Percentiles rank a stretch among this genome's conserved stretches.
phyloP scores from a whole-genome alignment of 495 filamentous ascomycete genomes.

The Aspergillus ellipticus region DNA sequence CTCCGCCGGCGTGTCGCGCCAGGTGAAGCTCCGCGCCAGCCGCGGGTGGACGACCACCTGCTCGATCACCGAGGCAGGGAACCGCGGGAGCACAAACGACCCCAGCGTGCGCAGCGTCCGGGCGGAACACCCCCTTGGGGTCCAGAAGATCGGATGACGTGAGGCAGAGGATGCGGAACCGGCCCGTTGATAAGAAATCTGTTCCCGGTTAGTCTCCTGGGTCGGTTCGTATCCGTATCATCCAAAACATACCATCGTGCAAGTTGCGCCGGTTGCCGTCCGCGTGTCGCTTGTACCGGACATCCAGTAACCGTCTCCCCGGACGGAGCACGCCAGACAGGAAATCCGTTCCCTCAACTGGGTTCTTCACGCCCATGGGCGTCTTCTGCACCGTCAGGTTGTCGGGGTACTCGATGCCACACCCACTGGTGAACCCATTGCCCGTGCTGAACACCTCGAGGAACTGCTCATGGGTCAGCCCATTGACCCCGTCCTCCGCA shows the following conservation, averaged over 20 bases:
- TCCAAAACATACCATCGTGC: conserved; percentile 39
- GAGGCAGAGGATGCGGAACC: conserved; percentile 45
- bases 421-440: conserved; percentile 47
- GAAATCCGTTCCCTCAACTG: conserved; percentile 40
- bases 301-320: conserved; percentile 31
- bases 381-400: conserved; percentile 35
- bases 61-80: conserved; percentile 49
- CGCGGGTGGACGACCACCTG: conserved; percentile 59
- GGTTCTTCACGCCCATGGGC: conserved; percentile 15
- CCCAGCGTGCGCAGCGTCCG: conserved; percentile 35
- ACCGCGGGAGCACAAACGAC: conserved; percentile 35
- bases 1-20: conserved; percentile 55
- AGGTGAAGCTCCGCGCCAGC: conserved; percentile 45
- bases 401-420: conserved; percentile 44
- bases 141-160: conserved; percentile 34
- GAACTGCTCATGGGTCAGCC: conserved; percentile 50
- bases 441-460: conserved; percentile 44
- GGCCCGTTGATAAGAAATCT: conserved; percentile 43
- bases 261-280: conserved; percentile 43
- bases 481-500: conserved; percentile 25
- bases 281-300: conserved; percentile 39
- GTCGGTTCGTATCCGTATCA: background rate
- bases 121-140: conserved; percentile 23
- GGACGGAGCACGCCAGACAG: conserved; percentile 38
- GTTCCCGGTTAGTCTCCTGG: background rate